Conservation (phyloP, 257 asterid species). For the Salvia miltiorrhiza region DNA sequence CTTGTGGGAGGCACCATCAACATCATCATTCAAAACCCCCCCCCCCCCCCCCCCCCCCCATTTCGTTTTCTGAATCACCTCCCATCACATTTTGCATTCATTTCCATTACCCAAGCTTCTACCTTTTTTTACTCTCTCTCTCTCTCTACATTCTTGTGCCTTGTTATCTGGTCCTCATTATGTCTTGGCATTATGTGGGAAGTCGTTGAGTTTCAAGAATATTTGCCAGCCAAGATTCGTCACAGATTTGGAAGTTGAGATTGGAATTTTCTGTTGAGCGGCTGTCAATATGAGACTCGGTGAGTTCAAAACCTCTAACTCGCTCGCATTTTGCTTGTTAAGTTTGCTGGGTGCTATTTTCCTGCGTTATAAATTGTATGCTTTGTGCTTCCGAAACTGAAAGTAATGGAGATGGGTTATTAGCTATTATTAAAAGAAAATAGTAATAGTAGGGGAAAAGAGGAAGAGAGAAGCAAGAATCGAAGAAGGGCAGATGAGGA, state of each 20-base stretch:
- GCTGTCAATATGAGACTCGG: slow-evolving; percentile 58
- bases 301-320: slow-evolving; percentile 19
- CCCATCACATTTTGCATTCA: slow-evolving; percentile 20
- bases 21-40: slow-evolving; percentile 45
- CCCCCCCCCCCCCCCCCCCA: slow-evolving; percentile 34
- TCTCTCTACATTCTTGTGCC: slow-evolving; percentile 22
- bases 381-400: neutral
- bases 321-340: slow-evolving; percentile 8
- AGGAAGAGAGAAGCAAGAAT: neutral
- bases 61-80: slow-evolving; percentile 23
- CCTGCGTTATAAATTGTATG: neutral
- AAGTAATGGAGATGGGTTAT: neutral
- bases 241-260: slow-evolving; percentile 20
- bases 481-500: neutral
- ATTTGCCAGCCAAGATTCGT: slow-evolving; percentile 23
- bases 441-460: neutral
- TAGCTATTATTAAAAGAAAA: neutral
- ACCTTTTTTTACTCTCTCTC: slow-evolving; percentile 13
- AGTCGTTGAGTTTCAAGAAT: slow-evolving; percentile 32
- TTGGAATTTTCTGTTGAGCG: slow-evolving; percentile 22
- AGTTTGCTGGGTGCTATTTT: neutral
- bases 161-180: slow-evolving; percentile 30
- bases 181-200: slow-evolving; percentile 21
- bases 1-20: slow-evolving; percentile 44
- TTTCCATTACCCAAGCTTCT: slow-evolving; percentile 37